These are phyloP conservation scores for Hymenotorrendiella dingleyae DNA, from an alignment of 2,329 filamentous ascomycete species.

Conservation along the genomic window DNA sequence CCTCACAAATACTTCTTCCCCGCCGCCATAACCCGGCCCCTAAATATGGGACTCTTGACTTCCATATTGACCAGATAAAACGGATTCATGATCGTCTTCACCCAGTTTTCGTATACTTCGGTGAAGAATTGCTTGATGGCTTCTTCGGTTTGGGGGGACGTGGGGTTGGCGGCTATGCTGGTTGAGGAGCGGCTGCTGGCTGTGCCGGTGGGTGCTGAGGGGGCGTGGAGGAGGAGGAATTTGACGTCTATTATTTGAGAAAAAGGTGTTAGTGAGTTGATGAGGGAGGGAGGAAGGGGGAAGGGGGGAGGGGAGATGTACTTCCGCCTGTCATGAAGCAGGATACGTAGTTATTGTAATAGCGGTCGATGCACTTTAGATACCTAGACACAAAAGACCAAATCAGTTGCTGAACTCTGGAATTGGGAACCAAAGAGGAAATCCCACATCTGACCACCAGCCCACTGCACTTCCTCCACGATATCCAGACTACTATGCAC, in stretches of 20 bases:
- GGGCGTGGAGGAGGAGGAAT: constrained; percentile 90
- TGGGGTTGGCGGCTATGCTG: constrained; percentile 78
- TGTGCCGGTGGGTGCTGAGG: constrained; percentile 44
- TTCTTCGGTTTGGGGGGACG: constrained; percentile 86
- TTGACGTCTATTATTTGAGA: constrained; percentile 54
- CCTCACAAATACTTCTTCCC: constrained; percentile 81
- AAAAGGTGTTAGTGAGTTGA: not conserved
- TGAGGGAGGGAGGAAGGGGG: not conserved
- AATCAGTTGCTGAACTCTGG: too few species aligned
- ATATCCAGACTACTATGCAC: constrained; percentile 91
- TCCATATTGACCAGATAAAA: constrained; percentile 86
- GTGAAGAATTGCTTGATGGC: constrained; percentile 91
- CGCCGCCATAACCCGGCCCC: constrained; percentile 73
- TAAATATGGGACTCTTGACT: constrained; percentile 81
- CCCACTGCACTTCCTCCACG: constrained; percentile 95
- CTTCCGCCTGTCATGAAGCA: constrained; percentile 88
- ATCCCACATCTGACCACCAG: constrained; percentile 70
- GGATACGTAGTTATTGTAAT: constrained; percentile 92
- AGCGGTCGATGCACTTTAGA: constrained; percentile 92
- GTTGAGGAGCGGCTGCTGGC: constrained; percentile 51
- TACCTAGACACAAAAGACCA: too few species aligned
- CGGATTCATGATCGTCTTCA: constrained; percentile 95
- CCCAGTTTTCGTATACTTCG: constrained; percentile 94
- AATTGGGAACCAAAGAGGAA: not conserved
- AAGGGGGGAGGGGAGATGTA: constrained; percentile 22